Evolutionary conservation across 139 green algal species (phyloP).

Genomic region (Coelastrella sp.): DNA sequence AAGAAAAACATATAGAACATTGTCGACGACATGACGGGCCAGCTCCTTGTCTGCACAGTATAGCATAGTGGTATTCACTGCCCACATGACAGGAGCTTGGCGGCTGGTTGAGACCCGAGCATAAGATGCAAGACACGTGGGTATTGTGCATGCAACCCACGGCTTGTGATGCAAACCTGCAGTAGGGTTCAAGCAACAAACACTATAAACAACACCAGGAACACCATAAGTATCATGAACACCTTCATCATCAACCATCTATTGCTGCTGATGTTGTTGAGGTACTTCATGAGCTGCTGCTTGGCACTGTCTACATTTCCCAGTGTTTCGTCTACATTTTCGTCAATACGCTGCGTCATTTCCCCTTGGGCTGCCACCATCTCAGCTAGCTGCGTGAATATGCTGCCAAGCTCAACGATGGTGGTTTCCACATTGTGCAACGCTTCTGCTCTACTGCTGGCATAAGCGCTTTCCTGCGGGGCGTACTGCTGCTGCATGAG

Average conservation of each 20-base stretch:
- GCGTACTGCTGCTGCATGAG: constrained; percentile 57
- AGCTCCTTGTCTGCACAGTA: no score
- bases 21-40: no score
- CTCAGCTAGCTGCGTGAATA: constrained; percentile 97
- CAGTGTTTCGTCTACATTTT: constrained; percentile 97
- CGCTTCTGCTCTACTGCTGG: constrained; percentile 43
- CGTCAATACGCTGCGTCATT: constrained; percentile 87
- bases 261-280: constrained; percentile 94
- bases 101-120: no score
- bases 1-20: no score
- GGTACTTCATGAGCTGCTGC: constrained; percentile 96
- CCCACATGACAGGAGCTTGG: no score
- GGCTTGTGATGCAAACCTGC: background rate
- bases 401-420: constrained; percentile 97
- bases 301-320: constrained; percentile 96
- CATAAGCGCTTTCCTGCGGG: constrained; percentile 59
- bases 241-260: constrained; percentile 90
- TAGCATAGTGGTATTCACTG: no score
- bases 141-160: no score
- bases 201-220: constrained; percentile 66
- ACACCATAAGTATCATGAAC: constrained; percentile 62
- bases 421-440: constrained; percentile 94
- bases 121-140: no score
- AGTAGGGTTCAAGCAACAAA: constrained; percentile 60
- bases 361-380: constrained; percentile 82